Base-by-base conservation (phyloP, 2,329 filamentous ascomycete genomes). In the Stachybotrys elegans region DNA sequence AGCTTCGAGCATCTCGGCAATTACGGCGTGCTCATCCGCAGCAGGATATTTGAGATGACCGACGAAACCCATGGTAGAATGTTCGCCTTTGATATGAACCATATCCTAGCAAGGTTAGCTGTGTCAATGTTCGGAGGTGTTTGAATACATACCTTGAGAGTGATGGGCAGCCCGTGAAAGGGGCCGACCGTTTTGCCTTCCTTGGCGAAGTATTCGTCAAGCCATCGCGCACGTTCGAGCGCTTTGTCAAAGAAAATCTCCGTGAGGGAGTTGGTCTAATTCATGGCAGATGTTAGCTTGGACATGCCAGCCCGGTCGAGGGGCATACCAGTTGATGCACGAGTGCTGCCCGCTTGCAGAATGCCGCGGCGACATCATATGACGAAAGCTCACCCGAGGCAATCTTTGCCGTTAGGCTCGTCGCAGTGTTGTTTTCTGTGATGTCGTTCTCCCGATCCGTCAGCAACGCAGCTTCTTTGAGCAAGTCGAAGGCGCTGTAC, bases 121-220 rank as follows among this genome's bases (percentile, higher is more conserved):
- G n/a, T n/a, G n/a, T n/a, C n/a, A n/a, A n/a, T n/a, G n/a, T n/a
- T n/a, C n/a, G n/a, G n/a, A n/a, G n/a, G n/a, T n/a, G n/a, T n/a
- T n/a, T n/a, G n/a, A n/a, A 73, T 70, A 43, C 72, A 67, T 38
- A 73, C 67, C 45, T 72, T 76, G 27, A 76, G 48, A 23, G 66
- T 68, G 39, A 85, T 67, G 1, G 81, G 80, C 1, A 84, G 65
- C 6, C 81, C 80, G 53, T 84, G 80, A 0, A 86, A 65, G 2
- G 81, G 79, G 0, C 81, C 81, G 3, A 76, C 55, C 1, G 72
- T 63, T 40, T 57, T 61, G 1, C 64, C 65, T 20, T 71, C 58
- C 17, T 65, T 49, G 9, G 58, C 57, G 22, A 66, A 68, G 48
- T 76, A 65, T 0, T 61, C 57, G 44, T 80, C 77, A 0, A 79